These are phyloP conservation scores for Peronospora farinosa DNA, from an alignment of 352 stramenopile genomes.

Conservation along the genomic window DNA sequence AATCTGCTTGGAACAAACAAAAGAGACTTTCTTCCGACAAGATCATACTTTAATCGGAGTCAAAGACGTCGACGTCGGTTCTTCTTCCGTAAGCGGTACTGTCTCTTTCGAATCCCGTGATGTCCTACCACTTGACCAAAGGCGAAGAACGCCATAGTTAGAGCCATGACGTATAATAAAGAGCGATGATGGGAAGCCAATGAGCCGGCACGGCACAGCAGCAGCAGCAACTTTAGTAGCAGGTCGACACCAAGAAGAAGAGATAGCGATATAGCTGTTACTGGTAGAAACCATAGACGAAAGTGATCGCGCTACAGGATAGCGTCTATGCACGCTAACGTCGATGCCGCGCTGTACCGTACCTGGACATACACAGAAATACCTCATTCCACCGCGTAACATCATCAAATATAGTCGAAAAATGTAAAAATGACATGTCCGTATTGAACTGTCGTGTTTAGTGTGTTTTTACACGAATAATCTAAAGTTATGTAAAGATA, in stretches of 20 bases:
- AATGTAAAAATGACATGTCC: background rate
- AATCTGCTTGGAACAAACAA: background rate
- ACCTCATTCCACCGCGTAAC: slow-evolving; percentile 54
- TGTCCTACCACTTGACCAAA: slow-evolving; percentile 31
- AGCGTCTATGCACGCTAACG: background rate
- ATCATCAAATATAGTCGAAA: slow-evolving; percentile 26
- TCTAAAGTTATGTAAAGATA: background rate
- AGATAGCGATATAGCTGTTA: slow-evolving; percentile 1
- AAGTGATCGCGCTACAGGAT: slow-evolving; percentile 9
- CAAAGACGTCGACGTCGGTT: slow-evolving; percentile 9
- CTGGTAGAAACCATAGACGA: slow-evolving; percentile 5
- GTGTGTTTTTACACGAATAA: background rate
- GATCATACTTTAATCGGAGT: slow-evolving; percentile 17
- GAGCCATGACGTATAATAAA: slow-evolving; percentile 13
- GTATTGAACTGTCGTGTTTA: background rate
- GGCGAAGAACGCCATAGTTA: slow-evolving; percentile 27
- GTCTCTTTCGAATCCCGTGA: slow-evolving; percentile 31
- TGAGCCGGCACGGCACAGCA: slow-evolving; percentile 10
- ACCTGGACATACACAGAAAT: slow-evolving; percentile 21
- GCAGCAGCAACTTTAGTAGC: slow-evolving; percentile 9
- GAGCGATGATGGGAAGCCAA: slow-evolving; percentile 3
- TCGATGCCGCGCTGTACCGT: slow-evolving; percentile 7
- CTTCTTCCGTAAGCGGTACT: slow-evolving; percentile 28
- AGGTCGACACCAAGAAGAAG: slow-evolving; percentile 1
- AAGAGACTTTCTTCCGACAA: background rate